Base-by-base conservation (phyloP, 345 rosid genomes). In the Linum tenue region DNA sequence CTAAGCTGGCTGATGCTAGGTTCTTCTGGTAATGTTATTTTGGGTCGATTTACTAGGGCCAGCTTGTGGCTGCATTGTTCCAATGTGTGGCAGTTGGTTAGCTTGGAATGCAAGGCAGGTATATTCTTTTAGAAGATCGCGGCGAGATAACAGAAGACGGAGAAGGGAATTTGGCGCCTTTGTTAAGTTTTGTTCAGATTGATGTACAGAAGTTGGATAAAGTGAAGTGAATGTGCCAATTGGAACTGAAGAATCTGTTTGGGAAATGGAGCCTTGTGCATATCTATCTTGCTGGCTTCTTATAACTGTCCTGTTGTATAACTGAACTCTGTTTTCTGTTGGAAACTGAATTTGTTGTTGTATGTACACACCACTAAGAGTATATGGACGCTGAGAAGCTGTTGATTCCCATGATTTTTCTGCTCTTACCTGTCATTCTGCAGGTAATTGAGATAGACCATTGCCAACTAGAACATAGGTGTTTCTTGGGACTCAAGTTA, bases 301-400 rank as follows among this genome's bases (percentile, higher is more conserved):
- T 38, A 66, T 60, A 70, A 70, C 62, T 60, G 15, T 75, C 66
- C n/a, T 44, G 56, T 35, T 51, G 50, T 43, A 43, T 43, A 43
- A 43, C 50, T 43, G 68, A 60, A 66, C 59, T 31, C 39, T 60
- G 43, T 63, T 75, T 59, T 43, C 10, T 43, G 50, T 43, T 43
- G 50, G 9, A 15, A 65, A 62, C 69, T 44, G 42, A 78, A 67
- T 43, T 5, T 43, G 50, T 77, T 75, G 61, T 69, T 69, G 63
- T 65, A 67, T 69, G 84, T 77, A 73, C 71, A 69, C 63, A 64
- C 59, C 71, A 62, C 63, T 72, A 40, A 61, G 1, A 62, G 67
- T 43, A 51, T 55, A 70, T 59, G 64, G 69, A 55, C 60, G 39
- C 12, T n/a, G 53, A 37, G 16, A 58, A 39, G 70, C 65, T 63